phyloP scores from a whole-genome alignment of 169 alveolate genomes.

The Plasmodium gonderi region DNA sequence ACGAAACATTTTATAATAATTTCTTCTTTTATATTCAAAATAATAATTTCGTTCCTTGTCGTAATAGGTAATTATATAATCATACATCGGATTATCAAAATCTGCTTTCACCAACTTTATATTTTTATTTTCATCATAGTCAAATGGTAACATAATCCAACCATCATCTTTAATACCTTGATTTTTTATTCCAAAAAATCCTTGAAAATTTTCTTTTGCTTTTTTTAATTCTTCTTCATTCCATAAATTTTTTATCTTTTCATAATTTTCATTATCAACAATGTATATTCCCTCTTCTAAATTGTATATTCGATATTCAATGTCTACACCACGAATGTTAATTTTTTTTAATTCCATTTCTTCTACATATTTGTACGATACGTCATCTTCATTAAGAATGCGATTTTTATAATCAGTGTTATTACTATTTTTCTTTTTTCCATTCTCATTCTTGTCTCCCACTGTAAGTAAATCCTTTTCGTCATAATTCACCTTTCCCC shows the following conservation, averaged over 20 bases:
- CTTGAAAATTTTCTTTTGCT: slow-evolving; percentile 46
- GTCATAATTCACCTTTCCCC: background rate
- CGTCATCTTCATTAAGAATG: slow-evolving; percentile 27
- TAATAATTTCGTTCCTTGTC: slow-evolving; percentile 83
- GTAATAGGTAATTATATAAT: slow-evolving; percentile 81
- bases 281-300: slow-evolving; percentile 78
- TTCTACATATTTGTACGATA: slow-evolving; percentile 63
- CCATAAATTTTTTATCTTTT: slow-evolving; percentile 68
- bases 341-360: slow-evolving; percentile 69
- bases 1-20: slow-evolving; percentile 77
- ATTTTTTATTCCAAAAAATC: slow-evolving; percentile 41
- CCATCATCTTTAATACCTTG: slow-evolving; percentile 68
- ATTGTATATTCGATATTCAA: slow-evolving; percentile 60
- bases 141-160: slow-evolving; percentile 81
- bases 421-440: background rate
- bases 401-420: background rate
- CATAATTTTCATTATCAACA: slow-evolving; percentile 73
- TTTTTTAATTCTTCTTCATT: slow-evolving; percentile 48
- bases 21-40: slow-evolving; percentile 76
- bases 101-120: slow-evolving; percentile 80
- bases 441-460: slow-evolving; percentile 5
- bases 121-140: slow-evolving; percentile 78
- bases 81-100: slow-evolving; percentile 82
- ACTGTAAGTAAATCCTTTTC: background rate
- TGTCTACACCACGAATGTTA: slow-evolving; percentile 50